Evolutionary conservation across 148 eudicot genomes (phyloP).

Genomic region (Polygonum aviculare): DNA sequence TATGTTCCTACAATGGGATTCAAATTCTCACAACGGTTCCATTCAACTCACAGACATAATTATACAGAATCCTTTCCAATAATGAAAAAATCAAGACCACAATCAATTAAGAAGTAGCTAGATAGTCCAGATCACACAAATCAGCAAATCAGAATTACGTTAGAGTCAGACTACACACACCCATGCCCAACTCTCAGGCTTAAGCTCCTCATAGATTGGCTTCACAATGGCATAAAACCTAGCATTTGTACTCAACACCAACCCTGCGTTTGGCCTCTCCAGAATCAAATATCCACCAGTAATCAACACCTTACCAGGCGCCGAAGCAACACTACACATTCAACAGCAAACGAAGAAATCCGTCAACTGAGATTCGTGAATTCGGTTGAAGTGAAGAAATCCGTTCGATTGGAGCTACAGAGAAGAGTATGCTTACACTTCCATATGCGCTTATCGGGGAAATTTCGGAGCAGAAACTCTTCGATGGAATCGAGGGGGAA

Average conservation of each 20-base stretch:
- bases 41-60: neutral
- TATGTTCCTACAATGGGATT: neutral
- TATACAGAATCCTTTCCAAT: neutral
- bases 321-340: constrained; percentile 71
- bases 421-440: constrained; percentile 1
- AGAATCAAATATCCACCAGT: constrained; percentile 87
- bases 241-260: constrained; percentile 91
- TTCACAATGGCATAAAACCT: constrained; percentile 83
- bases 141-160: neutral
- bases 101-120: neutral
- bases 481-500: neutral
- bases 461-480: neutral
- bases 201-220: constrained; percentile 51
- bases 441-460: neutral
- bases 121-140: neutral
- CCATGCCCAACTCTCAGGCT: constrained; percentile 72
- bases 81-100: neutral
- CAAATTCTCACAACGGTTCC: neutral
- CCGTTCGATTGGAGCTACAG: neutral
- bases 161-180: constrained; percentile 29
- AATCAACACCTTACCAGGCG: constrained; percentile 77
- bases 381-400: neutral
- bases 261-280: constrained; percentile 95
- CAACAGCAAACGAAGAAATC: constrained; percentile 3
- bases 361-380: neutral